A percentile compares a stretch with the other conserved stretches of the same genome.
Evolutionary conservation across 805 yeast genomes (phyloP).

Genomic region (Hanseniaspora hatyaiensis): DNA sequence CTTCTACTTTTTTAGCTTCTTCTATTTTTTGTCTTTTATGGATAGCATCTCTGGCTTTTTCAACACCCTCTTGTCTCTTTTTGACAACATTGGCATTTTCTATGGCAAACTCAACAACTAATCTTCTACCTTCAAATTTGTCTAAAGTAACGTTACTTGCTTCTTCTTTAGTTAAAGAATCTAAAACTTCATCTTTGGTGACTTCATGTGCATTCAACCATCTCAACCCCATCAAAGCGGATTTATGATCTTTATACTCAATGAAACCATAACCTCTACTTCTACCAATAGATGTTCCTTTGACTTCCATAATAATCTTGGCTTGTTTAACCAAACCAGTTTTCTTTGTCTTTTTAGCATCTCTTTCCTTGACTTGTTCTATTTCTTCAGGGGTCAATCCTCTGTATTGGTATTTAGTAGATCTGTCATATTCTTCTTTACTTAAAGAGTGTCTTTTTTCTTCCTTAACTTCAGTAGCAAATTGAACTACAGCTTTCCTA

Average conservation of each 20-base stretch:
- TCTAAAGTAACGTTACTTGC: slow-evolving; percentile 44
- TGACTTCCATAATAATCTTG: slow-evolving; percentile 83
- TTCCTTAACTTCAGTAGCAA: slow-evolving; percentile 77
- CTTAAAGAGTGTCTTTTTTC: slow-evolving; percentile 70
- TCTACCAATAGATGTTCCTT: slow-evolving; percentile 75
- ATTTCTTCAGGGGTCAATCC: slow-evolving; percentile 33
- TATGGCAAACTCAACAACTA: slow-evolving; percentile 89
- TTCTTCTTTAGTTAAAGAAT: slow-evolving; percentile 62
- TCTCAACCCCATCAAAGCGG: slow-evolving; percentile 90
- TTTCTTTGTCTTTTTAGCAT: slow-evolving; percentile 53
- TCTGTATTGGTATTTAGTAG: slow-evolving; percentile 51
- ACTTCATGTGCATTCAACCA: slow-evolving; percentile 94
- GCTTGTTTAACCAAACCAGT: slow-evolving; percentile 89
- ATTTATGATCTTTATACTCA: slow-evolving; percentile 81
- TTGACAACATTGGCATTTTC: slow-evolving; percentile 90
- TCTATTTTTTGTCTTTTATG: slow-evolving; percentile 19
- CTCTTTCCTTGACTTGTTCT: slow-evolving; percentile 28
- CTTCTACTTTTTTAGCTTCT: slow-evolving; percentile 21
- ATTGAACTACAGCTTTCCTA: slow-evolving; percentile 85
- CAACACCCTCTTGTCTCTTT: slow-evolving; percentile 63
- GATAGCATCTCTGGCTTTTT: slow-evolving; percentile 24
- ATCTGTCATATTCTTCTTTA: slow-evolving; percentile 77
- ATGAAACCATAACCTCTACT: slow-evolving; percentile 95
- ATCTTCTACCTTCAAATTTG: slow-evolving; percentile 47
- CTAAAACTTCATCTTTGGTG: slow-evolving; percentile 52